A percentile compares a stretch with the other conserved stretches of the same genome.
Conservation (phyloP, 2,329 filamentous ascomycete genomes). For the Allantophomopsis lycopodina region DNA sequence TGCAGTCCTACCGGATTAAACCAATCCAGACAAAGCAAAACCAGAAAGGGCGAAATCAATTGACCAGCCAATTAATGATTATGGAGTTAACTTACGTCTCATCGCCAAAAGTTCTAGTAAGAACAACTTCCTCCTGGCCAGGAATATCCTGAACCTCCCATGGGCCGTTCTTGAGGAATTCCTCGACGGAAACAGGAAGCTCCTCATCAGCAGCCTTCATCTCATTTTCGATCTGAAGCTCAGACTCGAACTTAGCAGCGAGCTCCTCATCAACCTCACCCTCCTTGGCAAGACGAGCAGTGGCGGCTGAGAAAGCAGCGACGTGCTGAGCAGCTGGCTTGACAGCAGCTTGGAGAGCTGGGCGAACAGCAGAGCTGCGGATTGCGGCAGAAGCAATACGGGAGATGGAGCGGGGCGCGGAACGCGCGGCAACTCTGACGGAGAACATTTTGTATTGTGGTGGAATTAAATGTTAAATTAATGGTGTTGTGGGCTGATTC, state of each 20-base stretch:
- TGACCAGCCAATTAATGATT: constrained; percentile 14
- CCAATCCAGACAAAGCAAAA: too few species aligned
- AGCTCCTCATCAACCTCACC: constrained; percentile 63
- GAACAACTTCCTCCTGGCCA: constrained; percentile 76
- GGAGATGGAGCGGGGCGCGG: constrained; percentile 48
- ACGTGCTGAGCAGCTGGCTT: constrained; percentile 13
- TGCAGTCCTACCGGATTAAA: too few species aligned
- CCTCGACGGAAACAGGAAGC: constrained; percentile 64
- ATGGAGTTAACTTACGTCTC: constrained; percentile 53
- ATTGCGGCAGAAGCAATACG: constrained; percentile 39
- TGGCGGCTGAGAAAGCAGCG: constrained; percentile 23
- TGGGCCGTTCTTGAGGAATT: constrained; percentile 74
- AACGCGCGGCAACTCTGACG: constrained; percentile 49
- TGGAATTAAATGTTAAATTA: too few species aligned
- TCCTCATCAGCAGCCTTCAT: constrained; percentile 50
- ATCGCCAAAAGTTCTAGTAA: constrained; percentile 71
- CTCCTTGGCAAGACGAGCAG: constrained; percentile 21
- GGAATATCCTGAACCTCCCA: constrained; percentile 74
- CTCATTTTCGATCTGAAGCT: constrained; percentile 73
- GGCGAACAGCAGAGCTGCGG: constrained; percentile 29
- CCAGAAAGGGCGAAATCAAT: too few species aligned
- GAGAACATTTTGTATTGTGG: constrained; percentile 43
- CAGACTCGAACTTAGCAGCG: constrained; percentile 70
- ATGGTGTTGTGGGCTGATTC: too few species aligned
- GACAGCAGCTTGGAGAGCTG: constrained; percentile 13